These are phyloP conservation scores for Irpex rosettiformis DNA, from an alignment of 1,284 basidiomycete genomes.

Conservation along the genomic window DNA sequence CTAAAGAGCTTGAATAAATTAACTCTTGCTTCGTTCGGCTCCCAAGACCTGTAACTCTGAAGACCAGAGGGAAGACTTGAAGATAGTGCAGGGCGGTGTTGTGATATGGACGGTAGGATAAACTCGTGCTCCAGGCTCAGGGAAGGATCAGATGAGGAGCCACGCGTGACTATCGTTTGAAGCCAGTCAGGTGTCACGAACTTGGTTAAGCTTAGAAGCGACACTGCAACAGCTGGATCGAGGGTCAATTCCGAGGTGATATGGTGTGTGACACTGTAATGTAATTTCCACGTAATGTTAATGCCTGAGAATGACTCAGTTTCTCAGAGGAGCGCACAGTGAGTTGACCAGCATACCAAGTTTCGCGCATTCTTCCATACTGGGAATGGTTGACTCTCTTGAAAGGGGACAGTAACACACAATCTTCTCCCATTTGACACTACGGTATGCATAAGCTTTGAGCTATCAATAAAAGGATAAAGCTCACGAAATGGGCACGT, in stretches of 20 bases:
- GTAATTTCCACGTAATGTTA: conserved; percentile 42
- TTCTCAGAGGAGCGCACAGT: not conserved
- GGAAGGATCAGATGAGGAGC: not conserved
- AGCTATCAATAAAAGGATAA: not conserved
- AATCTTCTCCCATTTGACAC: conserved; percentile 52
- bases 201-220: conserved; percentile 50
- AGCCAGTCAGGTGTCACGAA: conserved; percentile 67
- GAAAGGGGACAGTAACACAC: conserved; percentile 45
- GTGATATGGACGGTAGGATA: conserved; percentile 43
- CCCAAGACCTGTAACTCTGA: conserved; percentile 56
- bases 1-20: conserved; percentile 48
- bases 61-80: conserved; percentile 42
- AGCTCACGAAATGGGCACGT: conserved; percentile 42
- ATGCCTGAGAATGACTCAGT: conserved; percentile 40
- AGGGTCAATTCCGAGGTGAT: conserved; percentile 46
- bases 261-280: conserved; percentile 55
- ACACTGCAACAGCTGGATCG: conserved; percentile 46
- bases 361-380: conserved; percentile 42
- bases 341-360: conserved; percentile 42
- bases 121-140: conserved; percentile 46
- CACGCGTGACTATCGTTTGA: conserved; percentile 28
- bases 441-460: conserved; percentile 9
- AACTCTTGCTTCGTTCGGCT: conserved; percentile 56
- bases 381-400: conserved; percentile 19
- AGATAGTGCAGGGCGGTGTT: conserved; percentile 56